Base-by-base conservation (phyloP, 371 early-diverging fungal genomes). In the Rhizomucor pusillus region DNA sequence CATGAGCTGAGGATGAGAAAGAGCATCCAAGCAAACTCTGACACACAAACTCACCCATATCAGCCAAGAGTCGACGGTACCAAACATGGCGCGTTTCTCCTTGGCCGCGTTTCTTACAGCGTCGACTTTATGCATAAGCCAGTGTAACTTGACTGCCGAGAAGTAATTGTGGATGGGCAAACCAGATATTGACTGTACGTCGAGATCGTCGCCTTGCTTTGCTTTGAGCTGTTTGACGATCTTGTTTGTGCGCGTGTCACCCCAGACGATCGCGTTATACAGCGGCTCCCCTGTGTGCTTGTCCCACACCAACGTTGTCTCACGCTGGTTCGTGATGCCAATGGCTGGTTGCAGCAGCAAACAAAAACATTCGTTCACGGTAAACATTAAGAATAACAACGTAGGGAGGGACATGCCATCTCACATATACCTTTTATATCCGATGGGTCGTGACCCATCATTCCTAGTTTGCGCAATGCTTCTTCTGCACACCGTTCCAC, bases 271-370 rank as follows among this genome's bases (percentile, higher is more conserved):
- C 6, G 97, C 95, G 64, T 91, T 85, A 58, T 87, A 80, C 20
- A 96, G 71, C 0, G 91, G 88, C 62, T 84, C 60, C 41, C 95
- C 95, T 4, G 92, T 90, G 33, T 50, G 65, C 39, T 63, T 71
- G 74, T 94, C 91, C 94, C 94, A 96, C 12, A 82, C 89, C 18
- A 92, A 74, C 2, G 90, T 83, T 9, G 95, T 94, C 65, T 96
- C 97, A 59, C 97, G 80, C 71, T 96, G 97, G 71, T 94, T 96
- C 14, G 95, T 94, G 49, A 96, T 85, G 16, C 97, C 97, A 25
- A 94, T 77, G 16, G 87, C 88, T 84, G 37, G 49, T 47, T 22
- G n/a, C n/a, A n/a, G n/a, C n/a, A n/a, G n/a, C n/a, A n/a, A n/a
- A 29, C 29, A 29, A 29, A 29, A n/a, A n/a, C n/a, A n/a, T n/a